These are phyloP conservation scores for Vanrija sp. DNA, from an alignment of 1,284 basidiomycete genomes.

Conservation along the genomic window DNA sequence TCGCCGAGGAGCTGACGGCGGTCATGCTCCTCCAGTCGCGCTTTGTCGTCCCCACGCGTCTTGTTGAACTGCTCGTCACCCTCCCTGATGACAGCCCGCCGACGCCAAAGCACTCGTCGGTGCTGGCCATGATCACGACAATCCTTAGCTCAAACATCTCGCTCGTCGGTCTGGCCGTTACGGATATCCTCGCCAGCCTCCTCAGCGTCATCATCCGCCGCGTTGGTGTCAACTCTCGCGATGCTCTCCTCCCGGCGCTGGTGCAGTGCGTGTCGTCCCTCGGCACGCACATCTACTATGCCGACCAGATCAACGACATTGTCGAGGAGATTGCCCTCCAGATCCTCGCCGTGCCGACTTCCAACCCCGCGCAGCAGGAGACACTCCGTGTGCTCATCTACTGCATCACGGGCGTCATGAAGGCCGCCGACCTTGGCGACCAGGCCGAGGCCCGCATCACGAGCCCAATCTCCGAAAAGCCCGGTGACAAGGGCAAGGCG, in stretches of 20 bases:
- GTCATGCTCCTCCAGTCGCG: conserved; percentile 92
- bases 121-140: conserved; percentile 78
- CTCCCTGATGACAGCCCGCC: conserved; percentile 59
- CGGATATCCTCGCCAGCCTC: conserved; percentile 77
- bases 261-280: conserved; percentile 79
- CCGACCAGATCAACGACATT: conserved; percentile 93
- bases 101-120: conserved; percentile 60
- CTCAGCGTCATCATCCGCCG: conserved; percentile 70
- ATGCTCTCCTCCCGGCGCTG: conserved; percentile 65
- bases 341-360: conserved; percentile 53
- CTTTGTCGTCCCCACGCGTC: conserved; percentile 76
- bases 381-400: conserved; percentile 58
- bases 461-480: not conserved
- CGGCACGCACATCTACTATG: conserved; percentile 82
- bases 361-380: conserved; percentile 57
- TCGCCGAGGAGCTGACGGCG: conserved; percentile 68
- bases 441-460: conserved; percentile 22
- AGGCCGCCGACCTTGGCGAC: conserved; percentile 33
- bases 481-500: conserved; percentile 35
- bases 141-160: conserved; percentile 75
- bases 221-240: conserved; percentile 61
- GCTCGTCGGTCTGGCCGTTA: conserved; percentile 84
- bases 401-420: conserved; percentile 42
- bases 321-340: conserved; percentile 77
- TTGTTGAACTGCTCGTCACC: conserved; percentile 75